A percentile compares a stretch with the other conserved stretches of the same genome.
Conservation (phyloP, 1,284 basidiomycete species). For the Inonotus hispidus region DNA sequence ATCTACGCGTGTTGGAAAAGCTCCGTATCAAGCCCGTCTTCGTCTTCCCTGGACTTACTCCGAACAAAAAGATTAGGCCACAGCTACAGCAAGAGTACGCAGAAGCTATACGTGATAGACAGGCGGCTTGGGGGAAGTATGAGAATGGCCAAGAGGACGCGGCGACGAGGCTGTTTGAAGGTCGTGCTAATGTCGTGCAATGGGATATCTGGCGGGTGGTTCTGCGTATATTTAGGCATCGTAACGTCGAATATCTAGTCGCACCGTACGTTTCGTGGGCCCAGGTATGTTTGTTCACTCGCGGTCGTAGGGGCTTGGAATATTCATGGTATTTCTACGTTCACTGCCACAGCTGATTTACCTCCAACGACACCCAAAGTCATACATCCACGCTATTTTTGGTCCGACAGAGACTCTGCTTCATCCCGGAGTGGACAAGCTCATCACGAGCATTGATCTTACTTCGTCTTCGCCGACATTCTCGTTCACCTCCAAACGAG, state of each 20-base stretch:
- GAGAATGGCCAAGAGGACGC: conserved; percentile 85
- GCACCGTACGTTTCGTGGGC: conserved; percentile 94
- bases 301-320: neutral
- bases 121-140: conserved; percentile 86
- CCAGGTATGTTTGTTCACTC: conserved; percentile 56
- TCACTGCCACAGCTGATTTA: conserved; percentile 70
- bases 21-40: conserved; percentile 95
- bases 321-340: conserved; percentile 14
- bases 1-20: conserved; percentile 87
- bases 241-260: conserved; percentile 94
- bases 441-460: conserved; percentile 87
- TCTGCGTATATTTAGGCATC: conserved; percentile 88
- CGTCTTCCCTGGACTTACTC: conserved; percentile 85
- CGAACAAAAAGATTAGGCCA: conserved; percentile 61
- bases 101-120: conserved; percentile 70
- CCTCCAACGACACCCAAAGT: conserved; percentile 87
- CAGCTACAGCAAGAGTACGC: conserved; percentile 50
- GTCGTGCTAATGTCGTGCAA: conserved; percentile 59
- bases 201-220: conserved; percentile 93
- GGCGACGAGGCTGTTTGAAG: conserved; percentile 79
- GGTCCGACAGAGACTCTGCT: conserved; percentile 88
- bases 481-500: conserved; percentile 80
- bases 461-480: conserved; percentile 64
- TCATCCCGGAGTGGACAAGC: conserved; percentile 85
- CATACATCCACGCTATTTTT: conserved; percentile 93